Percentiles rank a stretch among this genome's conserved stretches.
These are phyloP conservation scores for Calonectria hongkongensis DNA, from an alignment of 2,329 filamentous ascomycete species.

Conservation along the genomic window DNA sequence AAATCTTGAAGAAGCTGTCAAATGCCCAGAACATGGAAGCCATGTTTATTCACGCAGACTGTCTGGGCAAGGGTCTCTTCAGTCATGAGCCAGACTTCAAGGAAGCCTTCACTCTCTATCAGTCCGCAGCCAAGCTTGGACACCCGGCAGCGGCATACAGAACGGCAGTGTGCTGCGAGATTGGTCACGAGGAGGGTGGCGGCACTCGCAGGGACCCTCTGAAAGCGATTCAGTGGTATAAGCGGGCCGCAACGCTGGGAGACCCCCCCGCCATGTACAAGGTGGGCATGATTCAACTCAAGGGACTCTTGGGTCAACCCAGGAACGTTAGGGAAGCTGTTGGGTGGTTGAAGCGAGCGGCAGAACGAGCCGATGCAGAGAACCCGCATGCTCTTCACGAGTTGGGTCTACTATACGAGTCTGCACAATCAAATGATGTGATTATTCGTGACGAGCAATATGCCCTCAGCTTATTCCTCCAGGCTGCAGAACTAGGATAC, in stretches of 20 bases:
- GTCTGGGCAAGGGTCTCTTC: conserved; percentile 87
- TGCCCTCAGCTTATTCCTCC: conserved; percentile 86
- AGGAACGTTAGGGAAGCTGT: conserved; percentile 90
- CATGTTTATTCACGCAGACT: conserved; percentile 96
- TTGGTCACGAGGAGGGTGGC: conserved; percentile 94
- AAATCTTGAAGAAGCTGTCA: conserved; percentile 92
- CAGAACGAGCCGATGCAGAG: conserved; percentile 89
- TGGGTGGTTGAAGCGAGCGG: conserved; percentile 93
- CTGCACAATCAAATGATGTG: conserved; percentile 79
- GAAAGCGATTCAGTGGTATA: conserved; percentile 99
- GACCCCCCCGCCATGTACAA: conserved; percentile 99
- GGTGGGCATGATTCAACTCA: conserved; percentile 95
- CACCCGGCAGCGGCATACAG: conserved; percentile 93
- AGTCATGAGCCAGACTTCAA: conserved; percentile 89
- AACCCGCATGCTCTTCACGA: conserved; percentile 98
- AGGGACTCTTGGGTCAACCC: conserved; percentile 92
- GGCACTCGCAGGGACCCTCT: conserved; percentile 92
- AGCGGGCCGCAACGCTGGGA: conserved; percentile 90
- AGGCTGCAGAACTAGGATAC: conserved; percentile 92
- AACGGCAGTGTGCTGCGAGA: conserved; percentile 97
- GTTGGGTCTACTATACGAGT: conserved; percentile 80
- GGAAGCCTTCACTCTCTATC: conserved; percentile 94
- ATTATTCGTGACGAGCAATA: conserved; percentile 89
- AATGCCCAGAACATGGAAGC: conserved; percentile 85
- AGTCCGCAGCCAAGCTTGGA: conserved; percentile 92